These are phyloP conservation scores for Neoboletus magnificus DNA, from an alignment of 768 basidiomycete species.

Conservation along the genomic window DNA sequence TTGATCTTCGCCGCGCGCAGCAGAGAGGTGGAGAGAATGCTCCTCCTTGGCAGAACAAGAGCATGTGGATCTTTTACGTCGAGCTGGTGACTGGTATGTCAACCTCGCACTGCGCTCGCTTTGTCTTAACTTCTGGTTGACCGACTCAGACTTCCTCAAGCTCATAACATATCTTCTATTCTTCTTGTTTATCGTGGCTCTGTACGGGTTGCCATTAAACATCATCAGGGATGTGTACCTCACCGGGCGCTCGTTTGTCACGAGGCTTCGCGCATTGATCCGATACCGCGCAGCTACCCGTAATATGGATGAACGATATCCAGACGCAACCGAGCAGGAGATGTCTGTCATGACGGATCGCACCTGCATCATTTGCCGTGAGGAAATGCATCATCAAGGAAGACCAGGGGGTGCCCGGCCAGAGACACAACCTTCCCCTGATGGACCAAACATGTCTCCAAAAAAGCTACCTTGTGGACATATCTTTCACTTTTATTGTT, in stretches of 20 bases:
- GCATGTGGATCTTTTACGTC: slow-evolving; percentile 95
- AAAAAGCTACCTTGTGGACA: slow-evolving; percentile 97
- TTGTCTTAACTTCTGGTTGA: slow-evolving; percentile 6
- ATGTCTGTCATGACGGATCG: slow-evolving; percentile 76
- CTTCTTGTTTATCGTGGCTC: slow-evolving; percentile 90
- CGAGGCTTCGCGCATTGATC: slow-evolving; percentile 80
- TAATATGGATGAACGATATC: slow-evolving; percentile 96
- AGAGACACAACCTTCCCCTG: slow-evolving; percentile 30
- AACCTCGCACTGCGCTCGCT: not conserved
- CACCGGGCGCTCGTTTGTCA: slow-evolving; percentile 89
- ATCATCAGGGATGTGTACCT: slow-evolving; percentile 97
- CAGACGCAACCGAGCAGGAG: slow-evolving; percentile 87
- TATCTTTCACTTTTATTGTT: slow-evolving; percentile 96
- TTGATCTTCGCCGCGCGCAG: slow-evolving; percentile 79
- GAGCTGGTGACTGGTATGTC: slow-evolving; percentile 82
- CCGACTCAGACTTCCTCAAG: slow-evolving; percentile 79
- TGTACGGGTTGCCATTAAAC: slow-evolving; percentile 94
- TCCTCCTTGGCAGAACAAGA: slow-evolving; percentile 96
- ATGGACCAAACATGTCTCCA: slow-evolving; percentile 91
- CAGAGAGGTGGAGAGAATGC: slow-evolving; percentile 78
- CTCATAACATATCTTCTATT: slow-evolving; percentile 88
- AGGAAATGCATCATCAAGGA: slow-evolving; percentile 73
- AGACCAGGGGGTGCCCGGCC: slow-evolving; percentile 22
- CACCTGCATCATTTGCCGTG: slow-evolving; percentile 97
- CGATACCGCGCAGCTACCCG: slow-evolving; percentile 92